Evolutionary conservation across 2,329 filamentous ascomycete species (phyloP).

Genomic region (Myotisia sp.): DNA sequence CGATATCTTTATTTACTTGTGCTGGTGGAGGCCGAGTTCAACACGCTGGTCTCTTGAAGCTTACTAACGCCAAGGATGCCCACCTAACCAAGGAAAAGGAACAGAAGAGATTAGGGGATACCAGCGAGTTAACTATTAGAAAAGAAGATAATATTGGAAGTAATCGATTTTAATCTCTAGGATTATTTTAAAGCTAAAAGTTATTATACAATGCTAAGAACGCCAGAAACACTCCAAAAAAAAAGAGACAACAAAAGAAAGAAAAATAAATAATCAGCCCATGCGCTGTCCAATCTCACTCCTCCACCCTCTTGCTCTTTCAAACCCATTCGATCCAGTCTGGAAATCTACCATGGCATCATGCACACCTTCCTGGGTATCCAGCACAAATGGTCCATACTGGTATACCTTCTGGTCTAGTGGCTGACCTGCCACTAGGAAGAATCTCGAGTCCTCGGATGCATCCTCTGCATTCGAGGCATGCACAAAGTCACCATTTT

Average conservation of each 20-base stretch:
- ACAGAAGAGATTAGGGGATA: no score
- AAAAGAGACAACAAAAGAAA: no score
- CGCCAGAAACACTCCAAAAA: no score
- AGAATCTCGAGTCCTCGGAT: slow-evolving; percentile 36
- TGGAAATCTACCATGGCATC: slow-evolving; percentile 66
- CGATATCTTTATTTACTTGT: neutral
- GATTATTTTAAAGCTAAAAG: no score
- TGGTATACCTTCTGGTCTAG: slow-evolving; percentile 69
- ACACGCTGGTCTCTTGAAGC: slow-evolving; percentile 31
- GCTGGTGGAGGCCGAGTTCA: slow-evolving; percentile 16
- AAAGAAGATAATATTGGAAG: no score
- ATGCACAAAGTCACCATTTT: slow-evolving; percentile 60
- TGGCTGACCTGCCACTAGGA: slow-evolving; percentile 65
- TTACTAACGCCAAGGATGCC: no score
- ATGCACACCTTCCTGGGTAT: slow-evolving; percentile 55
- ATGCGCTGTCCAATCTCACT: slow-evolving; percentile 77
- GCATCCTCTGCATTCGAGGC: slow-evolving; percentile 54
- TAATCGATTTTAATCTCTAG: no score
- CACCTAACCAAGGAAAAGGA: no score
- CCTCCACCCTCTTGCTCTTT: slow-evolving; percentile 62
- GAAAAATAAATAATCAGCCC: no score
- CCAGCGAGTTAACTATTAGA: no score
- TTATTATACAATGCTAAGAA: no score
- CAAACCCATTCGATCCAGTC: slow-evolving; percentile 60
- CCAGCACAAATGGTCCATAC: slow-evolving; percentile 76